Evolutionary conservation across 1,284 basidiomycete genomes (phyloP).

Genomic region (Bjerkandera adusta): DNA sequence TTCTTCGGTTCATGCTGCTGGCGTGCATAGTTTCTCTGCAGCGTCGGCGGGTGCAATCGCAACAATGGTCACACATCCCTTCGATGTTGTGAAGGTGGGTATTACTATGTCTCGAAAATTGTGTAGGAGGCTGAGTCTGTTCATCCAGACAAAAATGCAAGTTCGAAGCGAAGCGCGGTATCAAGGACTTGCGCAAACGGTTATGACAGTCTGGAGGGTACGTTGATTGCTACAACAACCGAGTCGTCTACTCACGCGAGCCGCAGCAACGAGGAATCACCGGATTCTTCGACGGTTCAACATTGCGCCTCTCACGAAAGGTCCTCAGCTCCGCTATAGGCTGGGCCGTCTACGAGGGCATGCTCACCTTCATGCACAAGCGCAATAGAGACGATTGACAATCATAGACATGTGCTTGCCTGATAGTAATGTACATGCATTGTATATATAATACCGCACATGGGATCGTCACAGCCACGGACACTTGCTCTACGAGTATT

Average conservation of each 20-base stretch:
- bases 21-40: slow-evolving; percentile 62
- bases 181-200: slow-evolving; percentile 64
- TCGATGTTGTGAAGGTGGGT: slow-evolving; percentile 84
- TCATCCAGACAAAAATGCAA: slow-evolving; percentile 80
- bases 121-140: not conserved
- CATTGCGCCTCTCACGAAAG: slow-evolving; percentile 82
- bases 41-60: slow-evolving; percentile 79
- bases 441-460: not conserved
- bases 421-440: not conserved
- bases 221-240: slow-evolving; percentile 22
- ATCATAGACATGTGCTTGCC: not conserved
- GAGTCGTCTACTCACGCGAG: slow-evolving; percentile 5
- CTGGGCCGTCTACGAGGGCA: slow-evolving; percentile 90
- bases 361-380: slow-evolving; percentile 59
- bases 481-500: slow-evolving; percentile 47
- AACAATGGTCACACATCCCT: slow-evolving; percentile 83
- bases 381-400: not conserved
- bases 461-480: not conserved
- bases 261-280: slow-evolving; percentile 68
- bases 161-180: slow-evolving; percentile 75
- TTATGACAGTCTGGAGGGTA: slow-evolving; percentile 67
- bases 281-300: slow-evolving; percentile 87
- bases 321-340: slow-evolving; percentile 89
- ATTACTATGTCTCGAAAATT: slow-evolving; percentile 3
- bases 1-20: slow-evolving; percentile 39